Conservation (phyloP, 345 rosid species). For the Microcos paniculata region DNA sequence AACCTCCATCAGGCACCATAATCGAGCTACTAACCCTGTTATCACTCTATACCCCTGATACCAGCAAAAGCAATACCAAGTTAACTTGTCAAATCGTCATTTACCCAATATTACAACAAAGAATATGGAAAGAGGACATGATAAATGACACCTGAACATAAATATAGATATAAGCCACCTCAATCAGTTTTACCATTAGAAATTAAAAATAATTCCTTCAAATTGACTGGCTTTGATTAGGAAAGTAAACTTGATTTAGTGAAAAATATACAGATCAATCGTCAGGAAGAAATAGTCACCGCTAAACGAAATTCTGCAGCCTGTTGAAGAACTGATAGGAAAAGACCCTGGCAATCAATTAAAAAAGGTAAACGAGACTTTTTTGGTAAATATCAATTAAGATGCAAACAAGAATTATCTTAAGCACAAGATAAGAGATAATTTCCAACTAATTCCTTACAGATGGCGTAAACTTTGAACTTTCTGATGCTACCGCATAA, state of each 20-base stretch:
- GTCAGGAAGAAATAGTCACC: slow-evolving; percentile 41
- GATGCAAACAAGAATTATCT: neutral
- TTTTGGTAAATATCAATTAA: neutral
- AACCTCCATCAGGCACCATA: slow-evolving; percentile 85
- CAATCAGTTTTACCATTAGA: neutral
- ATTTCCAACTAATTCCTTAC: slow-evolving; percentile 36
- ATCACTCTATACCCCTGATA: slow-evolving; percentile 75
- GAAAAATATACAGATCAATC: slow-evolving; percentile 6
- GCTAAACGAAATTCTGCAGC: slow-evolving; percentile 72
- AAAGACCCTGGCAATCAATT: slow-evolving; percentile 60
- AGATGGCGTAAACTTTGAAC: slow-evolving; percentile 76
- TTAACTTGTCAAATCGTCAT: neutral
- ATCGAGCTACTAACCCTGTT: slow-evolving; percentile 70
- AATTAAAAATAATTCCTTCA: neutral
- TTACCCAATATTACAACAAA: neutral
- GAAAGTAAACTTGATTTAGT: neutral
- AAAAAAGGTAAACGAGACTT: slow-evolving; percentile 5
- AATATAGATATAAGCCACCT: neutral
- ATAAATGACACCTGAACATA: neutral
- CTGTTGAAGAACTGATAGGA: slow-evolving; percentile 73
- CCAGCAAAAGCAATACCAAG: neutral
- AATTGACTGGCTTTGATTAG: neutral
- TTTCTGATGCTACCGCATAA: slow-evolving; percentile 75
- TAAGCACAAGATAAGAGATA: neutral
- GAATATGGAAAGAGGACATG: neutral